Base-by-base conservation (phyloP, 441 rosid species). In the Isatis lusitanica region DNA sequence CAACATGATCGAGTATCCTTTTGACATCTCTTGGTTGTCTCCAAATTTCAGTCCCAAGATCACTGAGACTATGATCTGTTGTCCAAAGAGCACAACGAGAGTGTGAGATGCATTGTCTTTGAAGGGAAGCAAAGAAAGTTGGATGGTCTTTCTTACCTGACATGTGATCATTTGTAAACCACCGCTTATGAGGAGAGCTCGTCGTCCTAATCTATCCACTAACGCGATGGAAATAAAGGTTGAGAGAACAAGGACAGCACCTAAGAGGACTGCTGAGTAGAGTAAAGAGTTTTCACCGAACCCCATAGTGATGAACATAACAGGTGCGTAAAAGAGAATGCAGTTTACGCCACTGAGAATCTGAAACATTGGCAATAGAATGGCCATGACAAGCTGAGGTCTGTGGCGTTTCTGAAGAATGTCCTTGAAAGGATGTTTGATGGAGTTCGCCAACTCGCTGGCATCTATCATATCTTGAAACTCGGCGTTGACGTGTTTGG, bases 271-370 rank as follows among this genome's bases (percentile, higher is more conserved):
- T 11, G 93, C 87, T 38, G 97, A 74, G 77, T 88, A 90, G 35
- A 90, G 80, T 9, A 90, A 53, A 24, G 90, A 90, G 47, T 86
- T 84, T 66, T 83, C 79, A 53, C 78, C 79, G 33, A 92, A 92
- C 26, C 96, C 96, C 94, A 92, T 84, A 30, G 83, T 86, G 62
- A 84, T 80, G 46, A 92, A 92, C 68, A 92, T 66, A 36, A 89
- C 88, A 0, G 94, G 96, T 33, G 97, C 92, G 55, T 93, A 91
- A 68, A 91, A 91, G 56, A 93, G 88, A 81, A 89, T 83, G 12
- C 93, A 86, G 60, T 91, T 91, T 36, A 88, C 86, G 38, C 98
- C 94, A 4, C 94, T 88, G 44, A 93, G 85, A 53, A 91, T 93
- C 75, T 91, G 98, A 74, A 89, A 93, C 7, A 83, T 71, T 7